These are phyloP conservation scores for Colletotrichum simmondsii DNA, from an alignment of 2,329 filamentous ascomycete species.

Conservation along the genomic window DNA sequence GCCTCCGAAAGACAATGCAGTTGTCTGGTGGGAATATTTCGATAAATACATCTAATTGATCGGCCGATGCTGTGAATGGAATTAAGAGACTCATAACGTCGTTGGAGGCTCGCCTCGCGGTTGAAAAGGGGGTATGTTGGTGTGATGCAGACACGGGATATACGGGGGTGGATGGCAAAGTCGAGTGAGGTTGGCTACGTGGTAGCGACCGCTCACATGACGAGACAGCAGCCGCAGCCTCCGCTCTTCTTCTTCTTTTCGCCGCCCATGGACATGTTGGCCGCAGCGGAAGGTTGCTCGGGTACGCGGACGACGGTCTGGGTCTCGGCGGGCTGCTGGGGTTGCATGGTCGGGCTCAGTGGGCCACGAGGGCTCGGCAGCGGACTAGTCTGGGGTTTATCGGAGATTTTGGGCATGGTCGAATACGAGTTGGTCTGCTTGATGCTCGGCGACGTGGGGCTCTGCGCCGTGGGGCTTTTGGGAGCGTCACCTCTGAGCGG, in stretches of 20 bases:
- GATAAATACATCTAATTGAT: conserved; percentile 35
- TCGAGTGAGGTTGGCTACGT: neutral
- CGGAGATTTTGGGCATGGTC: conserved; percentile 70
- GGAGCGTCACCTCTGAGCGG: conserved; percentile 62
- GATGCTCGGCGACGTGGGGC: conserved; percentile 40
- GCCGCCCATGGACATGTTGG: conserved; percentile 31
- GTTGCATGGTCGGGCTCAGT: conserved; percentile 34
- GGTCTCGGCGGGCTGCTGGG: conserved; percentile 45
- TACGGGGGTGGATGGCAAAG: neutral
- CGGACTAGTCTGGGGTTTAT: conserved; percentile 51
- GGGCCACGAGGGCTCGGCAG: conserved; percentile 60
- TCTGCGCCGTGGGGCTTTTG: conserved; percentile 55
- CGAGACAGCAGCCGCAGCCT: conserved; percentile 62
- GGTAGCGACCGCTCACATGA: conserved; percentile 53
- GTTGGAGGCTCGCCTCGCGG: conserved; percentile 33
- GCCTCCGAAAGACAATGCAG: conserved; percentile 3
- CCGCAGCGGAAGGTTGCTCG: conserved; percentile 23
- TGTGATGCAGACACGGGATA: conserved; percentile 19
- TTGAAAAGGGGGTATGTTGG: conserved; percentile 19
- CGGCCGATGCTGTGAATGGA: conserved; percentile 28
- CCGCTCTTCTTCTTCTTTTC: conserved; percentile 51
- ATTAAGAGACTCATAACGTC: conserved; percentile 38
- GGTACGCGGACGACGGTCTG: conserved; percentile 38
- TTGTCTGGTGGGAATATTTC: conserved; percentile 21
- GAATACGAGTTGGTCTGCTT: conserved; percentile 65